Evolutionary conservation across 2,329 filamentous ascomycete genomes (phyloP), one percentile per base, ranked within the genome.

Genomic region (Cercospora sp.): DNA sequence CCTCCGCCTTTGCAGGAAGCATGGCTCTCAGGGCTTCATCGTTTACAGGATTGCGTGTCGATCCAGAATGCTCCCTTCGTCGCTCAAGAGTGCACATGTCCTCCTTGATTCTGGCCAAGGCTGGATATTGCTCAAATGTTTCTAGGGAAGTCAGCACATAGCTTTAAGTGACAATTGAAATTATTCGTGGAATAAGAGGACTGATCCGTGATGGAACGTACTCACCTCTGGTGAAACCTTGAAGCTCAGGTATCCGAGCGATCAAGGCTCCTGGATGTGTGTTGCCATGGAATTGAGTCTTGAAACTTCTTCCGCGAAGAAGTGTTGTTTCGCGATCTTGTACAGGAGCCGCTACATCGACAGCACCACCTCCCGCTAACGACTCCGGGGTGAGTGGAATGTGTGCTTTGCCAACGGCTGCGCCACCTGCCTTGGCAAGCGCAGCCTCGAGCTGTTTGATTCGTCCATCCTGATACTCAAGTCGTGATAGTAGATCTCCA

Each of bases 281-380:
- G 5, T 77, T 76, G 5, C 82, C 82, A 65, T 80, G 79, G 68
- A 82, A 83, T 16, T 80, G 79, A 0, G 81, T 82, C 70, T 82
- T 82, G 75, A 83, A 83, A 0, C 77, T 77, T 64, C 78, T 82
- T 0, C 81, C 81, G 66, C 81, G 73, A 55, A 83, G 79, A 60
- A 83, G 75, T 69, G 80, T 80, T 2, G 78, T 78, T 69, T 83
- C 80, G 2, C 72, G 70, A 31, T 77, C 75, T 18, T 69, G 71
- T 16, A 70, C 68, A 13, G 69, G 74, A 28, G 70, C 67, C 20
- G 65, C 20, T 9, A 45, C 18, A n/a, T 70, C 70, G 5, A 66
- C 39, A n/a, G 51, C 51, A 13, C 62, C 62, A 18, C 60, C 66
- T 3, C 63, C 68, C 5, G 67, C 60, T 30, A 71, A 45, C 9